Base-by-base conservation (phyloP, 257 asterid genomes). In the Gentiana straminea region DNA sequence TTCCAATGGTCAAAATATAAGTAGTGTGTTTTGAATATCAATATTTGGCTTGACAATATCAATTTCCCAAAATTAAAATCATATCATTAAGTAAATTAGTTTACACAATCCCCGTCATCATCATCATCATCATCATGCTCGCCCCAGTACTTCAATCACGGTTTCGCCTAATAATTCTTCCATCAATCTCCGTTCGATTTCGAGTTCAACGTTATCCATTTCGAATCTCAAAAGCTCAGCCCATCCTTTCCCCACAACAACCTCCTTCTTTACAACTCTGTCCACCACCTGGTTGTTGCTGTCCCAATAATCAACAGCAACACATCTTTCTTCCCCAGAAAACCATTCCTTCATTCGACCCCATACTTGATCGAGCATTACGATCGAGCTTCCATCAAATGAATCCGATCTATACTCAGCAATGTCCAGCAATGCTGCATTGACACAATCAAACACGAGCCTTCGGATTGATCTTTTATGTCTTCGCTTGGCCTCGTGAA, bases 371-470 rank as follows among this genome's bases (percentile, higher is more conserved):
- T 84, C 93, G 78, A 72, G 47, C 54, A 75, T 43, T 54, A 70
- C 60, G 13, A 69, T 50, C 2, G 79, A 55, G 10, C 62, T 49
- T 49, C 62, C 66, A 35, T 45, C 51, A 6, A 4, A 3, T 5
- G 70, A 55, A 15, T 60, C 76, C 37, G 77, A 49, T 49, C 82
- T 84, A 60, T 75, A 65, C 33, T 83, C 84, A 46, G 79, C 69
- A 2, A 80, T 76, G 13, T 87, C 97, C 49, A 83, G 60, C 60
- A 91, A 48, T 5, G 74, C 84, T 59, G 73, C 81, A 58, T 87
- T 91, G 13, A 84, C 86, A 55, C 85, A 79, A 58, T 91, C 98
- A 13, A 87, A 91, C 60, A 91, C 81, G 11, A 91, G 93, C 72
- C 83, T 91, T 12, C 82, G 89, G 61, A 73, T 73, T 35, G 97